phyloP scores from a whole-genome alignment of 257 asterid genomes.

The Lithospermum erythrorhizon region DNA sequence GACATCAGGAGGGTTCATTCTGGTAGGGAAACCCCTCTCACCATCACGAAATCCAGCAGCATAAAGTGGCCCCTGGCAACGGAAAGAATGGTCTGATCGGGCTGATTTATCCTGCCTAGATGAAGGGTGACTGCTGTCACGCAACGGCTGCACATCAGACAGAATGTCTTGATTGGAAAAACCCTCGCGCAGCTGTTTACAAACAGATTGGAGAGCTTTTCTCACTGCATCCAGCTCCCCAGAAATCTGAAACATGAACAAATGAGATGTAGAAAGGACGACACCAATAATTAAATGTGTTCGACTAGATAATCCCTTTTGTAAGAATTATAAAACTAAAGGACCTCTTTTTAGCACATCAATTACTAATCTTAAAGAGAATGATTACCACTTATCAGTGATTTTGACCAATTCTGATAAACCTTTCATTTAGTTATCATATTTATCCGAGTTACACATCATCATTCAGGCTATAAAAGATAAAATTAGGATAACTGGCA shows the following conservation, averaged over 20 bases:
- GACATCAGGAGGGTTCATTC: slow-evolving; percentile 42
- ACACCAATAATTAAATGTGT: neutral
- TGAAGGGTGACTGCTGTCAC: slow-evolving; percentile 32
- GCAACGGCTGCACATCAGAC: slow-evolving; percentile 40
- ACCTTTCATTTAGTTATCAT: neutral
- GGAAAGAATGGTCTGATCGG: slow-evolving; percentile 45
- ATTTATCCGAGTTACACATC: neutral
- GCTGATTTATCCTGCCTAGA: slow-evolving; percentile 40
- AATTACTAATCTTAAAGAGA: neutral
- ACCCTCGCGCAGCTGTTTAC: slow-evolving; percentile 46
- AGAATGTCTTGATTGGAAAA: slow-evolving; percentile 37
- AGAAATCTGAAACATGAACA: slow-evolving; percentile 43
- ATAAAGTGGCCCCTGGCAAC: slow-evolving; percentile 53
- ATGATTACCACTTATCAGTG: no score
- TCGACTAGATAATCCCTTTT: neutral
- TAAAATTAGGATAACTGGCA: neutral
- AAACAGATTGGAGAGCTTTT: slow-evolving; percentile 59
- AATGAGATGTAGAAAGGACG: neutral
- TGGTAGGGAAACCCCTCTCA: slow-evolving; percentile 42
- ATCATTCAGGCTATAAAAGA: neutral
- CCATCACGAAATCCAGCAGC: slow-evolving; percentile 53
- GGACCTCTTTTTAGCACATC: neutral
- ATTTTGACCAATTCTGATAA: no score
- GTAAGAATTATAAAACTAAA: neutral
- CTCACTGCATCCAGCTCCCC: slow-evolving; percentile 53